Evolutionary conservation across 805 yeast species (phyloP), one percentile per base, ranked within the genome.

Genomic region (Metschnikowia orientalis): DNA sequence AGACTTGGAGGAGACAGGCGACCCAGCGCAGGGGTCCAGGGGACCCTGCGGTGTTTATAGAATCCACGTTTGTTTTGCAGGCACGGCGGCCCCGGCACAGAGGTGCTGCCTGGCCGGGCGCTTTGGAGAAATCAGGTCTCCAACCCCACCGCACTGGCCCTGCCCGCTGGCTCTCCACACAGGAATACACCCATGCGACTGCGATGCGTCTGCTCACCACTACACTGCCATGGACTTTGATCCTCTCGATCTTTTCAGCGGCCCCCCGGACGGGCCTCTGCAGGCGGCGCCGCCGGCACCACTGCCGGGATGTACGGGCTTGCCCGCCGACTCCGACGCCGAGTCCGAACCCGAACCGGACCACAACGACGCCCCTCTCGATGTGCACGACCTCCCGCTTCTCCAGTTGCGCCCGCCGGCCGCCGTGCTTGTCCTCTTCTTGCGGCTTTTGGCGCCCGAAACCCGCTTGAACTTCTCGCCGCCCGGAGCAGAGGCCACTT

Each of bases 361-460:
- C 10, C 47, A 40, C 9, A 57, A 43, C 4, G 51, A 50, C 24
- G 38, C 54, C 38, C 69, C 71, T 0, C 42, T 79, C 1, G 80
- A 77, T 37, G 48, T 71, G 0, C 59, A 79, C 4, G 90, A 83
- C 47, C 55, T 82, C 2, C 90, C 92, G 0, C 46, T 54, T 3
- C 41, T 73, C n/a, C 56, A 58, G 5, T 47, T 44, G 8, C 50
- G 55, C 12, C 80, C 85, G 0, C 75, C 84, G 1, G 51, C 52
- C 5, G 49, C 40, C 1, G 76, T 73, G 0, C 45, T 81, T 1
- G 11, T 58, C 2, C 53, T 69, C 2, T 46, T 79, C 1, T 53
- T 83, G 3, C 53, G 60, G 26, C 56, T 81, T 2, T 53, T 82
- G 23, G 53, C 70, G 4, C 77, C 75, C 0, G 67, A 65, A 13